These are phyloP conservation scores for Malus hybrid DNA, from an alignment of 331 rosid genomes.

Conservation along the genomic window DNA sequence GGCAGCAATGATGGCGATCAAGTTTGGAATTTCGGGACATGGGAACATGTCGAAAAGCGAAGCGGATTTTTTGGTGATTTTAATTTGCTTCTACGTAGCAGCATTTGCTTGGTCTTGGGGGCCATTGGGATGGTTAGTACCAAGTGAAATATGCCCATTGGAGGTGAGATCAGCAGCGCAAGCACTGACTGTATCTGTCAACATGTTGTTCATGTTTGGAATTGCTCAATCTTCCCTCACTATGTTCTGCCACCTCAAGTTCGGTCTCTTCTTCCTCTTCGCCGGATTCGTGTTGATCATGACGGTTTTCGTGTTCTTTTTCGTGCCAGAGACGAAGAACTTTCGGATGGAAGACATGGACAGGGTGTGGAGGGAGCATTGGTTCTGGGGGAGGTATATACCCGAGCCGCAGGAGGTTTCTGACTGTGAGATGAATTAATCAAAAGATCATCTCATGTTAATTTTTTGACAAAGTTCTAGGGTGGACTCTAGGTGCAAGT, in stretches of 20 bases:
- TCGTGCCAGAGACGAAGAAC: conserved; percentile 33
- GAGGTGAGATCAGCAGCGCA: conserved; percentile 34
- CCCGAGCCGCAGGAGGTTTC: conserved; percentile 16
- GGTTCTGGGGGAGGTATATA: conserved; percentile 36
- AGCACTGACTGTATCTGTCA: conserved; percentile 23
- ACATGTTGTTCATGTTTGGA: conserved; percentile 30
- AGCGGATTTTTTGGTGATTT: conserved; percentile 12
- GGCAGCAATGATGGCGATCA: conserved; percentile 9
- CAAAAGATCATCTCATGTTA: neutral
- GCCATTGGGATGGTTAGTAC: conserved; percentile 33
- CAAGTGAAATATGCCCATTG: conserved; percentile 33
- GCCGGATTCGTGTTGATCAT: conserved; percentile 18
- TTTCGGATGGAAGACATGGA: conserved; percentile 23
- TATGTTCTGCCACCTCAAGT: conserved; percentile 33
- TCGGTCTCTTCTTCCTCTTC: conserved; percentile 27
- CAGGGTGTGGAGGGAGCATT: conserved; percentile 26
- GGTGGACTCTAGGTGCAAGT: neutral
- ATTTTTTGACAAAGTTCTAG: neutral
- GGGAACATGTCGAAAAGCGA: conserved; percentile 13
- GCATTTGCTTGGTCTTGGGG: conserved; percentile 48
- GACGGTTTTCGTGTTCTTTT: conserved; percentile 24
- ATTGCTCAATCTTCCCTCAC: conserved; percentile 23
- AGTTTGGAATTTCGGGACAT: conserved; percentile 17
- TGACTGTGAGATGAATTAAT: neutral
- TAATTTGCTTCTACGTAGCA: conserved; percentile 24